Evolutionary conservation across 352 stramenopile species (phyloP), one percentile per base, ranked within the genome.

Genomic region (Phytopythium helicoides): DNA sequence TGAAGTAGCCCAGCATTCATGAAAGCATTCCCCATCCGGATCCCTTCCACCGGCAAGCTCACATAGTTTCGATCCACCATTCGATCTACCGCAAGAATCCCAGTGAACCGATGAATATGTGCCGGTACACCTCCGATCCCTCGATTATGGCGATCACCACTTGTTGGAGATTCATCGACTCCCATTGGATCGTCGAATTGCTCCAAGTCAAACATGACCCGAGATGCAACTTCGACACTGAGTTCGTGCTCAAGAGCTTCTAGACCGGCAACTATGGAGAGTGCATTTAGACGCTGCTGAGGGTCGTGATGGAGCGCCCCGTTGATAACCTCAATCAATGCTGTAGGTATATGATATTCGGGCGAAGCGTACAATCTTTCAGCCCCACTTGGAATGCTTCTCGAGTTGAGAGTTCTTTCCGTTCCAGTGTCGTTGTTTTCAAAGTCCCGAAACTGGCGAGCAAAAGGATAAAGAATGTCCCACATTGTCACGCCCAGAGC

Each of bases 401-500:
- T n/a, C n/a, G n/a, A n/a, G n/a, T n/a, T n/a, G n/a, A n/a, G n/a
- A n/a, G n/a, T n/a, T n/a, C 12, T 18, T 34, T 8, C 2, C 23
- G 19, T 8, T 33, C 40, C 19, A 47, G 9, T 23, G 39, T 5
- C 11, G 39, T 9, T 46, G 39, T 18, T 19, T 2, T 26, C 10
- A 6, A 25, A 10, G 41, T 22, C 23, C 22, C 41, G 41, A 7
- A 36, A 23, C 22, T n/a, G 25, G 4, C 14, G 33, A 22, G 23
- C 15, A 16, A 36, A 36, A 5, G 70, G 71, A 31, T 81, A 52
- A 18, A 86, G 51, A 22, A 86, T 80, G 52, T 85, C 71, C 73
- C 78, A 87, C 52, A 87, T 73, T 7, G 78, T 84, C 19, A 86
- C 53, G 5, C 49, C 75, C 31, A 87, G 66, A 36, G 73, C 69